phyloP scores from a whole-genome alignment of 371 early-diverging fungal species.

The Quaeritorhiza haematococci region DNA sequence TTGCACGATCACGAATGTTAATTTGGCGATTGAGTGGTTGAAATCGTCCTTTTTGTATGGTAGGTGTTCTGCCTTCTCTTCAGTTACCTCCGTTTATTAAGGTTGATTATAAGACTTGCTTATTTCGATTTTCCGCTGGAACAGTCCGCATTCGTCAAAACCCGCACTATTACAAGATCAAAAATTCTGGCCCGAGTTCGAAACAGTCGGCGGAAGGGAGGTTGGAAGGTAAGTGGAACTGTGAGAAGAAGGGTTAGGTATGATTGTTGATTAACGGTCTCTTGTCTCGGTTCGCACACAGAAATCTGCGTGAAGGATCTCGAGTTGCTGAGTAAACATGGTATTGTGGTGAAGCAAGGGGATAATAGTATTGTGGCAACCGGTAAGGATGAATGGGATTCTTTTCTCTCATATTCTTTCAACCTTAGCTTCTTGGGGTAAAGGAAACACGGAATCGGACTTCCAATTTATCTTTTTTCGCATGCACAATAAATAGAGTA shows the following conservation, averaged over 20 bases:
- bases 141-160: conserved; percentile 56
- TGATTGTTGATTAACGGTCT: background rate
- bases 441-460: background rate
- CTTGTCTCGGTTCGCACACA: no score
- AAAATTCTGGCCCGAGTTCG: conserved; percentile 10
- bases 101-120: background rate
- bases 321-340: conserved; percentile 15
- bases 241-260: no score
- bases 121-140: background rate
- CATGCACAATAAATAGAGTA: conserved; percentile 14
- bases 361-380: conserved; percentile 4
- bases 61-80: conserved; percentile 6
- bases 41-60: conserved; percentile 68
- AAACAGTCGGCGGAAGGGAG: conserved; percentile 32
- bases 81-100: background rate
- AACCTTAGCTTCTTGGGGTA: background rate
- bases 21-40: conserved; percentile 65
- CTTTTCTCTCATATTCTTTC: background rate
- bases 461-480: background rate
- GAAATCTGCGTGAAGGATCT: conserved; percentile 55
- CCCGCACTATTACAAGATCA: conserved; percentile 53
- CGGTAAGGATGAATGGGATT: background rate
- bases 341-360: background rate
- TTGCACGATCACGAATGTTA: conserved; percentile 52
- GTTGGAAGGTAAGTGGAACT: conserved; percentile 37